Evolutionary conservation across 2,329 filamentous ascomycete species (phyloP).

Genomic region (Graphilbum sp.): DNA sequence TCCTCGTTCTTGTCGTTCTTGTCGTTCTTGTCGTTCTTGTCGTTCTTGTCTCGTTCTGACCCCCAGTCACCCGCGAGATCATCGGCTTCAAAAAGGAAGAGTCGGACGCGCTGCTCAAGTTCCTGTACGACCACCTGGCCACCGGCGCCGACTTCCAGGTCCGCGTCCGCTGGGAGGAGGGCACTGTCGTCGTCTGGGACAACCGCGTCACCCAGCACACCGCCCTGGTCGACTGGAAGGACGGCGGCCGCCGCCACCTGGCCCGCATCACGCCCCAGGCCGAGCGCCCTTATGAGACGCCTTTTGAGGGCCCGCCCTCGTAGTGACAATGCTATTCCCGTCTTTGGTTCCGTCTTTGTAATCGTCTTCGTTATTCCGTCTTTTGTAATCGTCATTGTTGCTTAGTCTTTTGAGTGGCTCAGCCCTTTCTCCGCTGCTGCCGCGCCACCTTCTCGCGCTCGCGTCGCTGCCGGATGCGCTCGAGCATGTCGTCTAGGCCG

Average conservation of each 20-base stretch:
- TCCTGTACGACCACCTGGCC: conserved; percentile 61
- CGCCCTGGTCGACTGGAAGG: conserved; percentile 67
- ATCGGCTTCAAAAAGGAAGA: conserved; percentile 79
- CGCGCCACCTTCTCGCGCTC: conserved; percentile 3
- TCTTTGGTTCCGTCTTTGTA: not conserved
- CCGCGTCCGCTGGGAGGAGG: conserved; percentile 59
- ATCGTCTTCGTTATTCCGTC: too few species aligned
- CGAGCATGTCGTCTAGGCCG: conserved; percentile 4
- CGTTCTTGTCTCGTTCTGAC: not conserved
- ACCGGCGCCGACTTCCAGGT: conserved; percentile 57
- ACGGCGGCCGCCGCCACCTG: conserved; percentile 61
- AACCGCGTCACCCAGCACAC: conserved; percentile 68
- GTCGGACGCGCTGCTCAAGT: conserved; percentile 60
- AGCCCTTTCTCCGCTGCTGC: not conserved
- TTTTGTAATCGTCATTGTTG: too few species aligned
- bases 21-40: not conserved
- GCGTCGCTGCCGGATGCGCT: conserved; percentile 4
- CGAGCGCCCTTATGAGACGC: conserved; percentile 60
- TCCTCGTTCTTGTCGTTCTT: not conserved
- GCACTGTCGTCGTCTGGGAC: conserved; percentile 79
- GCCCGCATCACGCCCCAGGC: conserved; percentile 73
- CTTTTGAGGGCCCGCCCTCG: conserved; percentile 28
- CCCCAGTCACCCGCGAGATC: conserved; percentile 58
- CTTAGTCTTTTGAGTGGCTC: too few species aligned
- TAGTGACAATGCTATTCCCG: too few species aligned